A percentile compares a stretch with the other conserved stretches of the same genome.
phyloP scores from a whole-genome alignment of 768 basidiomycete genomes.

The Kwoniella botswanensis region DNA sequence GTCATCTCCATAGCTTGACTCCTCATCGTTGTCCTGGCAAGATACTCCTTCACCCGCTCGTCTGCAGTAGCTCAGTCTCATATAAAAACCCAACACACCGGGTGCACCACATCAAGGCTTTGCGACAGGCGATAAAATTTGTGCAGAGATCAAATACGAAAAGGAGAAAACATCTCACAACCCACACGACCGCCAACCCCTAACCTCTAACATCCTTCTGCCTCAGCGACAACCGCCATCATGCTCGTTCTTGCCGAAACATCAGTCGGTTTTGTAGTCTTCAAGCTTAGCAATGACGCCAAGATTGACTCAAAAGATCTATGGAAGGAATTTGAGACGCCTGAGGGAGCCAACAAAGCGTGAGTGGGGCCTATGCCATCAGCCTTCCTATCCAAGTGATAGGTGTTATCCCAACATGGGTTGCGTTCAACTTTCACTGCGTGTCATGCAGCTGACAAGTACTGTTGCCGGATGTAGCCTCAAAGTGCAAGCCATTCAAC shows the following conservation, averaged over 20 bases:
- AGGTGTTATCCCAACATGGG: too few relatives aligned
- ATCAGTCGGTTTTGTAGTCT: slow-evolving; percentile 80
- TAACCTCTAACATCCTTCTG: neutral
- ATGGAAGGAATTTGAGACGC: slow-evolving; percentile 89
- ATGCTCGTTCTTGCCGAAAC: slow-evolving; percentile 96
- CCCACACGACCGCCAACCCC: too few relatives aligned
- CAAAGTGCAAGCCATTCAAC: slow-evolving; percentile 92
- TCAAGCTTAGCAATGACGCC: slow-evolving; percentile 88
- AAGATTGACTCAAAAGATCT: slow-evolving; percentile 85
- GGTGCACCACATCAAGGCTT: too few relatives aligned
- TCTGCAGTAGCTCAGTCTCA: too few relatives aligned
- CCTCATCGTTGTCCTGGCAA: neutral
- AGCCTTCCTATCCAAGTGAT: neutral
- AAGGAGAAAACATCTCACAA: too few relatives aligned
- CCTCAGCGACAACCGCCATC: slow-evolving; percentile 10
- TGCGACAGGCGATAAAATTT: too few relatives aligned
- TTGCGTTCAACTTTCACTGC: too few relatives aligned
- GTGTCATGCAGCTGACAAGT: neutral
- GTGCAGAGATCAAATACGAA: too few relatives aligned
- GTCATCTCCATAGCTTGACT: neutral
- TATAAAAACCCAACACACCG: too few relatives aligned
- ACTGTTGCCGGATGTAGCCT: slow-evolving; percentile 63
- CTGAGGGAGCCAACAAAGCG: slow-evolving; percentile 90
- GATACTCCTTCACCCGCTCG: too few relatives aligned
- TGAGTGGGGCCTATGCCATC: slow-evolving; percentile 60